A percentile compares a stretch with the other conserved stretches of the same genome.
Evolutionary conservation across 768 basidiomycete species (phyloP).

Genomic region (Termitomyces sp.): DNA sequence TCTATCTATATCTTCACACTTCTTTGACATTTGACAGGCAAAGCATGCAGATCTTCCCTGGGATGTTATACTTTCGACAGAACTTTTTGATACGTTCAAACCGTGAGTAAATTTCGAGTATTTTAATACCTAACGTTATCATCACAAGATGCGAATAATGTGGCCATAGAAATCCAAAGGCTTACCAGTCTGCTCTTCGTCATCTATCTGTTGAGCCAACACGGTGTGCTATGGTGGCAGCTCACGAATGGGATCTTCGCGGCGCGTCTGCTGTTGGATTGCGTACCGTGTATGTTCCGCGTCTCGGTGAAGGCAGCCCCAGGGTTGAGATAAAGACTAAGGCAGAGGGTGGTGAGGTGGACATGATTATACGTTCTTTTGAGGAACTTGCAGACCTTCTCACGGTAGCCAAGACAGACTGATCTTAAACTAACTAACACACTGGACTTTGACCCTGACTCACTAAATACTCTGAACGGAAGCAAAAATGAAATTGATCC

Average conservation of each 20-base stretch:
- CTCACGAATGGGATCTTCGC: conserved; percentile 52
- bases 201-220: conserved; percentile 45
- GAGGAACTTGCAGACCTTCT: conserved; percentile 36
- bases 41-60: conserved; percentile 57
- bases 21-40: conserved; percentile 31
- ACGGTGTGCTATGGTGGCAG: conserved; percentile 58
- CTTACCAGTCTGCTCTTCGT: conserved; percentile 42
- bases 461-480: not conserved
- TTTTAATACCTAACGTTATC: not conserved
- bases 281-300: conserved; percentile 53
- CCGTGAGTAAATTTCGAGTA: conserved; percentile 37
- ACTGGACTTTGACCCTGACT: not conserved
- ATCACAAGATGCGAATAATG: not conserved
- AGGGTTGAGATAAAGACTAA: conserved; percentile 31
- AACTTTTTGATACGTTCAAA: conserved; percentile 58
- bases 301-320: conserved; percentile 37
- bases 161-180: conserved; percentile 37
- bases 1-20: not conserved
- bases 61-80: conserved; percentile 57
- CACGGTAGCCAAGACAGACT: not conserved
- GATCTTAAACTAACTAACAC: not conserved
- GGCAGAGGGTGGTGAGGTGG: conserved; percentile 51
- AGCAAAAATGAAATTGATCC: not conserved
- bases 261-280: conserved; percentile 48
- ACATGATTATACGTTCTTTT: conserved; percentile 48